Evolutionary conservation across 1,139 yeast genomes (phyloP).

Genomic region (Eremothecium gossypii): DNA sequence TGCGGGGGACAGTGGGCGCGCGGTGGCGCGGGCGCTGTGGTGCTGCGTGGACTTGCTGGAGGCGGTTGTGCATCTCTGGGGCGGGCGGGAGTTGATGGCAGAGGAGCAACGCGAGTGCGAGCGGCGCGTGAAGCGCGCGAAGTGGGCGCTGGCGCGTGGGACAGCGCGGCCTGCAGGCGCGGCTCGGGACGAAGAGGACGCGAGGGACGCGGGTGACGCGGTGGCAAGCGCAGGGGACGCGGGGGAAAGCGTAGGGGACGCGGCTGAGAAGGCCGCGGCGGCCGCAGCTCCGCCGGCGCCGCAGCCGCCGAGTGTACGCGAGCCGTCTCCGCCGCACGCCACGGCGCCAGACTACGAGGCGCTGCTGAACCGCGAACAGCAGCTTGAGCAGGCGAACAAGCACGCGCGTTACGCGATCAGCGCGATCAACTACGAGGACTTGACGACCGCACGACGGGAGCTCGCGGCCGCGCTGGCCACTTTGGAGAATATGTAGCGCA

Average conservation of each 20-base stretch:
- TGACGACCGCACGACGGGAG: slow-evolving; percentile 72
- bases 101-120: slow-evolving; percentile 11
- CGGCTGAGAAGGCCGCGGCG: neutral
- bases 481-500: slow-evolving; percentile 21
- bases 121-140: slow-evolving; percentile 24
- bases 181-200: neutral
- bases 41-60: slow-evolving; percentile 27
- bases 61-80: slow-evolving; percentile 22
- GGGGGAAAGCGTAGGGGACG: neutral
- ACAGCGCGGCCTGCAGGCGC: slow-evolving; percentile 13
- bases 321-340: slow-evolving; percentile 4
- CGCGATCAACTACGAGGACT: slow-evolving; percentile 87
- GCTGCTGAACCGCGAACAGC: slow-evolving; percentile 23
- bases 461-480: slow-evolving; percentile 51
- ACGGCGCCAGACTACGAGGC: slow-evolving; percentile 8
- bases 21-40: slow-evolving; percentile 24
- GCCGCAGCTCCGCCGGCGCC: slow-evolving; percentile 2
- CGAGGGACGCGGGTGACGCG: neutral
- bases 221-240: neutral
- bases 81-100: slow-evolving; percentile 7
- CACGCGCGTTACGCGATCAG: slow-evolving; percentile 87
- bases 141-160: slow-evolving; percentile 20
- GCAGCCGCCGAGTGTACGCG: neutral
- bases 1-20: slow-evolving; percentile 16
- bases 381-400: slow-evolving; percentile 54